Evolutionary conservation across 129 eudicot genomes (phyloP).

Genomic region (Cynara cardunculus): DNA sequence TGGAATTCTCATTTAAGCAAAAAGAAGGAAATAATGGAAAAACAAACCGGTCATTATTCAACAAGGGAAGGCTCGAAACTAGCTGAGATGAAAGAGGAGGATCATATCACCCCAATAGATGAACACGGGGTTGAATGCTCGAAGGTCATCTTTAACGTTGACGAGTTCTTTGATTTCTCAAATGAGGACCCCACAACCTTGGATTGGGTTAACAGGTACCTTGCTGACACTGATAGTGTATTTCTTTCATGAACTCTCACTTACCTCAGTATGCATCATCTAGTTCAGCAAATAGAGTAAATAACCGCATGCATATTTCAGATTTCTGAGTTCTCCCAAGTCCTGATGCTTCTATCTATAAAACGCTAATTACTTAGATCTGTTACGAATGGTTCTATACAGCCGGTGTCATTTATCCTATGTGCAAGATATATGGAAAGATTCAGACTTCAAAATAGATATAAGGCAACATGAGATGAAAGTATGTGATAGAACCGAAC

Average conservation of each 20-base stretch:
- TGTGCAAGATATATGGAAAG: not conserved
- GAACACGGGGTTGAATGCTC: conserved; percentile 21
- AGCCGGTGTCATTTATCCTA: not conserved
- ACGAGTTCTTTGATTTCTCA: conserved; percentile 43
- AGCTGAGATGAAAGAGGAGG: conserved; percentile 24
- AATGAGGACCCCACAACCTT: conserved; percentile 38
- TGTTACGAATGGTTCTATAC: not conserved
- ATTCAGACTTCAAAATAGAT: not conserved
- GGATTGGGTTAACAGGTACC: conserved; percentile 38
- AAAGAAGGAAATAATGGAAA: conserved; percentile 26
- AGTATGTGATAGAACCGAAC: not conserved
- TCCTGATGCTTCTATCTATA: not conserved
- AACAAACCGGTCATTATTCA: conserved; percentile 1
- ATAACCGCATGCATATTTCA: not conserved
- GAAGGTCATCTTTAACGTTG: conserved; percentile 27
- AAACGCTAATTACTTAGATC: not conserved
- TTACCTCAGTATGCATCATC: not conserved
- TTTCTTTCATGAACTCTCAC: conserved; percentile 5
- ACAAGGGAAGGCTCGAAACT: not conserved
- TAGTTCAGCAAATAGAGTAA: not conserved
- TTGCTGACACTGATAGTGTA: conserved; percentile 16
- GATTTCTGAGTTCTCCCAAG: not conserved
- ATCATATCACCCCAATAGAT: not conserved
- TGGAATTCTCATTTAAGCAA: conserved; percentile 46
- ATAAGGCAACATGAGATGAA: not conserved